Percentiles rank a stretch among this genome's conserved stretches.
Conservation (phyloP, 495 filamentous ascomycete genomes). For the Pseudotulostoma volvatum region DNA sequence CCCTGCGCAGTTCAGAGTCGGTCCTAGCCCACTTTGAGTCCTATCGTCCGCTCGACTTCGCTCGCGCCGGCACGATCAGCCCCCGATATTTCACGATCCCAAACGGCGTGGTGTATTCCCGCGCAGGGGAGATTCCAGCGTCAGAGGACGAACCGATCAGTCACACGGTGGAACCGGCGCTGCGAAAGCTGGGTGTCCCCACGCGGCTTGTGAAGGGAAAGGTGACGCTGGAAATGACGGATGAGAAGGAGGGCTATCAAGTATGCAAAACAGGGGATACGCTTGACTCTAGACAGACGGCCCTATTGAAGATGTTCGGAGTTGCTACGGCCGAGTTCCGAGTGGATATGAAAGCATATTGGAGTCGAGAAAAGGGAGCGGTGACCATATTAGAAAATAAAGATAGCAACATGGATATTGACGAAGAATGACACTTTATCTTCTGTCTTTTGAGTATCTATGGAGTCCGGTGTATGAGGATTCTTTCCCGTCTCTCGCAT, state of each 20-base stretch:
- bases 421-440: constrained; percentile 17
- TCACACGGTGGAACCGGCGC: constrained; percentile 72
- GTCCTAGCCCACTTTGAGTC: constrained; percentile 51
- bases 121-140: constrained; percentile 56
- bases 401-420: constrained; percentile 26
- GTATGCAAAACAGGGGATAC: constrained; percentile 71
- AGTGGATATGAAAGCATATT: constrained; percentile 53
- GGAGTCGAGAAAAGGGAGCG: constrained; percentile 25
- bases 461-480: neutral
- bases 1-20: constrained; percentile 45
- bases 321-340: constrained; percentile 77
- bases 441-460: constrained; percentile 8
- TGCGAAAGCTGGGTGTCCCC: constrained; percentile 76
- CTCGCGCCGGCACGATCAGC: constrained; percentile 66
- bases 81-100: constrained; percentile 63
- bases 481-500: neutral
- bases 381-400: constrained; percentile 25
- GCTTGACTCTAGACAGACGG: constrained; percentile 77
- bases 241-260: constrained; percentile 46
- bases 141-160: constrained; percentile 74
- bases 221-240: constrained; percentile 63
- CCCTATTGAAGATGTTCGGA: constrained; percentile 85
- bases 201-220: constrained; percentile 76
- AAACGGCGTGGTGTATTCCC: constrained; percentile 56
- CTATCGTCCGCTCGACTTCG: constrained; percentile 62